Base-by-base conservation (phyloP, 1,284 basidiomycete species). In the Naganishia liquefaciens region DNA sequence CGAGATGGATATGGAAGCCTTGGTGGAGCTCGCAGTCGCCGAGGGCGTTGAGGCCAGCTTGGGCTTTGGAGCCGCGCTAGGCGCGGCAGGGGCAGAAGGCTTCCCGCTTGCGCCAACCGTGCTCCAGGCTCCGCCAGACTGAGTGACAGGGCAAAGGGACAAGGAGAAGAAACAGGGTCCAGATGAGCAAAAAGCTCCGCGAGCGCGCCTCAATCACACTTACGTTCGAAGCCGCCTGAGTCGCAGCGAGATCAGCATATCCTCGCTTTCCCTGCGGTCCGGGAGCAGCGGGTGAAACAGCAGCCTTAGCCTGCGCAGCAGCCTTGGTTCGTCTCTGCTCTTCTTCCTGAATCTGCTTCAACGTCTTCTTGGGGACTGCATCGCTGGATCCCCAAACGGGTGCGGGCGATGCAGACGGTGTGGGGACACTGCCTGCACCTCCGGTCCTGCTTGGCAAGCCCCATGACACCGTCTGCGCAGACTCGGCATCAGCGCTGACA, bases 321-420 rank as follows among this genome's bases (percentile, higher is more conserved):
- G 80, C 83, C 62, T 81, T 75, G 75, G 87, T 88, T 82, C 88
- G 83, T 69, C 81, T 85, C 80, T 96, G 89, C 76, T 99, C 95
- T 73, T 99, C 95, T 77, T 98, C 93, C 77, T 97, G 92, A 53
- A 99, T 99, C 81, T 99, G 93, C 82, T 94, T 96, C 86, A 99
- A 89, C 2, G 91, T 91, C 84, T 94, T 97, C 81, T 93, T 95
- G 7, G 86, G 81, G 42, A 67, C 71, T 5, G 72, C 70, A 33
- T 68, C 72, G 28, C 72, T 72, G 37, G 54, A 67, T 5, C 82
- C 73, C 44, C 79, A 74, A 11, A 79, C 76, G 1, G 79, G 74
- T 19, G 77, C 72, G 11, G 80, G 67, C 10, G 78, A 63, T 61
- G 74, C 47, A 27, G 74, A 54, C 7, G 73, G 65, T 21, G 73